A percentile compares a stretch with the other conserved stretches of the same genome.
Evolutionary conservation across 768 basidiomycete species (phyloP).

Genomic region (Macrolepiota fuliginosa): DNA sequence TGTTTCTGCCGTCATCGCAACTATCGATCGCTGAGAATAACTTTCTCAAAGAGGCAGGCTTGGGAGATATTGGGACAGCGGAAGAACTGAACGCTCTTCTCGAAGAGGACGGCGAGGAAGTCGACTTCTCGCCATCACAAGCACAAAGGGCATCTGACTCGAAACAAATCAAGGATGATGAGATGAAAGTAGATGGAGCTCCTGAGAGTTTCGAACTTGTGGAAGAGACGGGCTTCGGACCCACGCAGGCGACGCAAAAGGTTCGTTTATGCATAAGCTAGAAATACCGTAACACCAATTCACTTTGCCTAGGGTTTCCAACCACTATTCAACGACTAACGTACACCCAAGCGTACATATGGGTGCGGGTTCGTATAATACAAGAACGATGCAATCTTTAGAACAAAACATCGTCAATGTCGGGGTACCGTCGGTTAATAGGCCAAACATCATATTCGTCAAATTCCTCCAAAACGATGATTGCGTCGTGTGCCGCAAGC

Average conservation of each 20-base stretch:
- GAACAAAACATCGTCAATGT: conserved; percentile 31
- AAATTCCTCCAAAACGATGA: conserved; percentile 23
- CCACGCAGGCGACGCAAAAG: conserved; percentile 39
- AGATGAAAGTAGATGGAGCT: conserved; percentile 19
- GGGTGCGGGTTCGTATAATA: not conserved
- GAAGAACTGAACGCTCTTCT: conserved; percentile 61
- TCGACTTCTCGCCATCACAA: conserved; percentile 35
- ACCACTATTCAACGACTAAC: conserved; percentile 51
- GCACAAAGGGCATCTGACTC: conserved; percentile 8
- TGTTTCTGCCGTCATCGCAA: conserved; percentile 56
- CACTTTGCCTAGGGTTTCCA: conserved; percentile 35
- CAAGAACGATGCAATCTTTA: conserved; percentile 6
- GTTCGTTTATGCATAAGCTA: conserved; percentile 20
- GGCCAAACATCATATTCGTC: conserved; percentile 30
- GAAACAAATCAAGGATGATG: conserved; percentile 14
- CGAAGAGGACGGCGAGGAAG: conserved; percentile 59
- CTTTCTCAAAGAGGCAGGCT: conserved; percentile 54
- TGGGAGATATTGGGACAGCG: conserved; percentile 57
- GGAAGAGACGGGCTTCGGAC: conserved; percentile 34
- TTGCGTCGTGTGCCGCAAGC: not conserved
- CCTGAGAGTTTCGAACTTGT: conserved; percentile 33
- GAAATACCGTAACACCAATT: not conserved
- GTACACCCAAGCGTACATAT: not conserved
- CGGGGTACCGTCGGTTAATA: conserved; percentile 19
- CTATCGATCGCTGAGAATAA: conserved; percentile 54